A percentile compares a stretch with the other conserved stretches of the same genome.
Evolutionary conservation across 1,284 basidiomycete species (phyloP).

Genomic region (Lignosus rhinocerotis): DNA sequence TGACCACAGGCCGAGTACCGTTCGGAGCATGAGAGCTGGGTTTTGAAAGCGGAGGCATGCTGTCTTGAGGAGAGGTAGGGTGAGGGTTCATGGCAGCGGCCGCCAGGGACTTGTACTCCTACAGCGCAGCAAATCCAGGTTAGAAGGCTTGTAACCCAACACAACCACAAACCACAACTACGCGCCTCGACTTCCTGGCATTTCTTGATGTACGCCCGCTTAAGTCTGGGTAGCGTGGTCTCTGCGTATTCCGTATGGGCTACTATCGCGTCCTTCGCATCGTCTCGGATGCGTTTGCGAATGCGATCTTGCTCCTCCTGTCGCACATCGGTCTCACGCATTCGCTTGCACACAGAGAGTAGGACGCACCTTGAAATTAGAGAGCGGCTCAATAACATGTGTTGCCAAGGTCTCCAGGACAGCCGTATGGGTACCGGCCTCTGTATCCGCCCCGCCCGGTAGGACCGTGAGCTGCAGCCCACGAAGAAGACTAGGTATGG

Average conservation of each 20-base stretch:
- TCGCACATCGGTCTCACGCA: constrained; percentile 4
- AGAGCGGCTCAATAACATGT: constrained; percentile 73
- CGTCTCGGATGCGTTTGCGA: constrained; percentile 86
- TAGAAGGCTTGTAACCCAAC: not conserved
- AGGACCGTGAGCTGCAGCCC: not conserved
- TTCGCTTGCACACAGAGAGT: not conserved
- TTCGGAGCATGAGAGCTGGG: constrained; percentile 37
- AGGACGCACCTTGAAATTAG: constrained; percentile 59
- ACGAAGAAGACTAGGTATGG: constrained; percentile 1
- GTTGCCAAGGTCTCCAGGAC: constrained; percentile 69
- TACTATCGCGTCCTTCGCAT: constrained; percentile 72
- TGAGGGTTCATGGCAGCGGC: constrained; percentile 33
- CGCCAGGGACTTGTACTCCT: constrained; percentile 65
- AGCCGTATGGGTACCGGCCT: constrained; percentile 80
- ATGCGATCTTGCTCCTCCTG: constrained; percentile 88
- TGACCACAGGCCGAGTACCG: constrained; percentile 46
- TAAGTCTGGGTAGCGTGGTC: constrained; percentile 72
- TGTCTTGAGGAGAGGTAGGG: constrained; percentile 27
- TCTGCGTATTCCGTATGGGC: constrained; percentile 82
- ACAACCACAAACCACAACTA: not conserved
- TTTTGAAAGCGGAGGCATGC: constrained; percentile 31
- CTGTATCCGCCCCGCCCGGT: constrained; percentile 38
- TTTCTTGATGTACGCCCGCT: constrained; percentile 76
- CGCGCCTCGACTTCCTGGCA: constrained; percentile 81
- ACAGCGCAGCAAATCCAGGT: not conserved